Percentiles rank a stretch among this genome's conserved stretches.
Conservation (phyloP, 108 stramenopile species). For the Cyclotella kingstonii region DNA sequence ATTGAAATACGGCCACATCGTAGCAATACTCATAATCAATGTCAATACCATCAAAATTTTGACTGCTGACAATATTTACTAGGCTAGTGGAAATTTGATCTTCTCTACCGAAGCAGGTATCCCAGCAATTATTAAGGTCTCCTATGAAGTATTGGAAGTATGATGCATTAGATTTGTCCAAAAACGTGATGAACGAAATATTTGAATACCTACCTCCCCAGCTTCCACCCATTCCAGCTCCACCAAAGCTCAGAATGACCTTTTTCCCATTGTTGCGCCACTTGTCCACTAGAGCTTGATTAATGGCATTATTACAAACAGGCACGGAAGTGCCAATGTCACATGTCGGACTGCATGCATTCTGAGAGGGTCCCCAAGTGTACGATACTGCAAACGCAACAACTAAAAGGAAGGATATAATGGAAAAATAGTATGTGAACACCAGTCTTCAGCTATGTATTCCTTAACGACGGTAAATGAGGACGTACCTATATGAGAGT, state of each 20-base stretch:
- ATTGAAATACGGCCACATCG: conserved; percentile 19
- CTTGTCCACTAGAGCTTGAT: no score
- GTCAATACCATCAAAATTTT: conserved; percentile 44
- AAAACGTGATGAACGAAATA: not conserved
- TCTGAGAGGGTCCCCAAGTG: conserved; percentile 39
- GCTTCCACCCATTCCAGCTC: not conserved
- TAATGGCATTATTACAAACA: no score
- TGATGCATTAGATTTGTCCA: not conserved
- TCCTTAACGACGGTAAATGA: no score
- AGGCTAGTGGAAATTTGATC: conserved; percentile 36
- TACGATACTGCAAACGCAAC: conserved; percentile 64
- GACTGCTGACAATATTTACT: conserved; percentile 32
- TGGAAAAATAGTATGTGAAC: no score
- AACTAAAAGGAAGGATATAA: no score
- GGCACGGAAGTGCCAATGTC: no score
- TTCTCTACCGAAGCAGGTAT: conserved; percentile 55
- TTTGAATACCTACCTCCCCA: not conserved
- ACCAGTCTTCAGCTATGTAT: no score
- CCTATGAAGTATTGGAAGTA: not conserved
- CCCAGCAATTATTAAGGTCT: conserved; percentile 52
- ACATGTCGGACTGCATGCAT: conserved; percentile 40
- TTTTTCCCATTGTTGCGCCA: no score
- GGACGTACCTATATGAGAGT: conserved; percentile 49
- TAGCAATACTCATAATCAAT: conserved; percentile 63
- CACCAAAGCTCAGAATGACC: no score